These are phyloP conservation scores for Rosa chinensis DNA, from an alignment of 306 rosid species.

Conservation along the genomic window DNA sequence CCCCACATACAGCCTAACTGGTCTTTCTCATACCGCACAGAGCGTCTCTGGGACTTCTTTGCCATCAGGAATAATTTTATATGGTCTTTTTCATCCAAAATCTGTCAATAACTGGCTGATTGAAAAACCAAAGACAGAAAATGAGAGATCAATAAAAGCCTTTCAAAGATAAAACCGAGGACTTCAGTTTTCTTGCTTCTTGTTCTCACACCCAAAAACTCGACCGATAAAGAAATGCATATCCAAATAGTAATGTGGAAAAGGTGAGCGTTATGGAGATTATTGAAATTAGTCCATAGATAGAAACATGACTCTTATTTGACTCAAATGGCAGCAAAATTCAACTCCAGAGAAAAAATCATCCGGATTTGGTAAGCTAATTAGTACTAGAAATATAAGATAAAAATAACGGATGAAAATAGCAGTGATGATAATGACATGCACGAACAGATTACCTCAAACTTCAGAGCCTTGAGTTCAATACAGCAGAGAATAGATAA, in stretches of 20 bases:
- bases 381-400: conserved; percentile 9
- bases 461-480: conserved; percentile 30
- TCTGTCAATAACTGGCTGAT: conserved; percentile 27
- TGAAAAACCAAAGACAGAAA: conserved; percentile 32
- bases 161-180: conserved; percentile 6
- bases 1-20: conserved; percentile 98
- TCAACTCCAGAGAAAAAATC: neutral
- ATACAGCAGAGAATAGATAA: conserved; percentile 15
- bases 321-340: conserved; percentile 1
- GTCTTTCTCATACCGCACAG: conserved; percentile 73
- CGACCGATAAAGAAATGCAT: neutral
- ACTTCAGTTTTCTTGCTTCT: conserved; percentile 1
- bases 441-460: conserved; percentile 39
- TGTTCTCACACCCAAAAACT: conserved; percentile 1
- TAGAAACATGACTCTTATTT: neutral
- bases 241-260: neutral
- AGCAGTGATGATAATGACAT: conserved; percentile 26
- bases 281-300: neutral
- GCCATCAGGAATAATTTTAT: conserved; percentile 50
- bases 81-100: conserved; percentile 24
- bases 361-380: conserved; percentile 3
- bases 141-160: conserved; percentile 23
- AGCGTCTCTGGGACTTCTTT: conserved; percentile 73
- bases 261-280: neutral
- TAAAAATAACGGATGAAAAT: conserved; percentile 9